Base-by-base conservation (phyloP, 1,284 basidiomycete species). In the Marasmius sp. region DNA sequence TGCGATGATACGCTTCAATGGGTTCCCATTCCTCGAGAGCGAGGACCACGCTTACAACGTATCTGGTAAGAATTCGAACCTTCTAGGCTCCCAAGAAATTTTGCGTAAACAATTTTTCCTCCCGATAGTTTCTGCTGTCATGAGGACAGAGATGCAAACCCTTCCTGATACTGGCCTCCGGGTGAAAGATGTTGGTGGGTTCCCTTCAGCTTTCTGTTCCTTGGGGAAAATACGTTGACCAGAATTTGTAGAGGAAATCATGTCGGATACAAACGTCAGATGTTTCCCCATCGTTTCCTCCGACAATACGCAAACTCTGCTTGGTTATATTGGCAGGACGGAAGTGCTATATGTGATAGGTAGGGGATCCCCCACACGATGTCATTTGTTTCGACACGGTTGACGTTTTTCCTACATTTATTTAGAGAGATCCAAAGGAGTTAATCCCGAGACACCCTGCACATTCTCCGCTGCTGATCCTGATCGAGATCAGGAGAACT, bases 1-100 rank as follows among this genome's bases (percentile, higher is more conserved):
- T 68, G 95, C 98, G 72, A 94, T 93, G 85, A 99, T 99, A 70
- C 86, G 89, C 22, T 97, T 99, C 77, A 98, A 97, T 71, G 97
- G 96, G 10, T 99, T 92, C 75, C 97, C 97, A 0, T 96, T 97
- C 80, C 79, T 99, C 61, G 93, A 95, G 74, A 95, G 95, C 71
- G 93, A 97, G 70, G 94, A 97, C 70, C 91, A 95, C 71, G 87
- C 91, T 0, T 97, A 93, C 70, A 89, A 97, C 68, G 90, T 95
- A 51, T 86, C 93, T 53, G 95, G 97, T 92, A 70, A 48, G 82
- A 69, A 38, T 59, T 51, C 27, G n/a, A 43, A 20, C 11, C 48
- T 65, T 18, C n/a, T 56, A 38, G 27, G 8, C 34, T 16, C n/a
- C 22, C 14, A 27, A 27, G 11, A 33, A 10, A 1, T 33, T n/a